Evolutionary conservation across 176 grass and related monocot genomes (phyloP), one percentile per base, ranked within the genome.

Genomic region (Oryza longistaminata): DNA sequence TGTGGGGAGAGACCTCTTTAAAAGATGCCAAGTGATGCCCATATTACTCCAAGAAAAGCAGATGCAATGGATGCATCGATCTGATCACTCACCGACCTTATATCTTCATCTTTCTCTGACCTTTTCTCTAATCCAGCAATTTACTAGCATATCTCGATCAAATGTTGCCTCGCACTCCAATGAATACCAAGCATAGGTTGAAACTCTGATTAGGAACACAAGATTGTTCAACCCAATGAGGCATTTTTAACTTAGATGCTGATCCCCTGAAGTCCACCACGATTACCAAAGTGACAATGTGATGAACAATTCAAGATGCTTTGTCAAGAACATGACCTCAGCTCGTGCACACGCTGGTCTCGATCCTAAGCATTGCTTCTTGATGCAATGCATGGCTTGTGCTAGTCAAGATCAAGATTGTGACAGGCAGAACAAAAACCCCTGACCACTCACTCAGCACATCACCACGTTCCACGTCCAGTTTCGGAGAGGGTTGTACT

Each of bases 131-230:
- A 77, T 67, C 83, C 83, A 81, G 58, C 65, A 72, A 66, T 61
- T 58, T 64, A 35, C 8, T 52, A 22, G 24, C 19, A 82, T 73
- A 58, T 21, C 72, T 70, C 22, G 66, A 85, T 77, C 52, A 90
- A 78, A 81, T 21, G 72, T 49, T 25, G 66, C 45, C 58, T 37
- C 88, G 26, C 26, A 71, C 87, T 50, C 84, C 84, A 64, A 87
- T 87, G 71, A 31, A 77, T 76, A 33, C 6, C 40, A 79, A 64
- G 43, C 74, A 43, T 22, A 34, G 22, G 53, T 77, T 86, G 78
- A 86, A 70, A 66, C 42, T 70, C 19, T 43, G 66, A 33, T 77
- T 82, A 74, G 70, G 72, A 80, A 39, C 87, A 88, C 76, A 85
- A 83, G 75, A 37, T 75, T 70, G 75, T 34, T 80, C 70, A 22